Conservation (phyloP, 768 basidiomycete species). For the Russula virescens region DNA sequence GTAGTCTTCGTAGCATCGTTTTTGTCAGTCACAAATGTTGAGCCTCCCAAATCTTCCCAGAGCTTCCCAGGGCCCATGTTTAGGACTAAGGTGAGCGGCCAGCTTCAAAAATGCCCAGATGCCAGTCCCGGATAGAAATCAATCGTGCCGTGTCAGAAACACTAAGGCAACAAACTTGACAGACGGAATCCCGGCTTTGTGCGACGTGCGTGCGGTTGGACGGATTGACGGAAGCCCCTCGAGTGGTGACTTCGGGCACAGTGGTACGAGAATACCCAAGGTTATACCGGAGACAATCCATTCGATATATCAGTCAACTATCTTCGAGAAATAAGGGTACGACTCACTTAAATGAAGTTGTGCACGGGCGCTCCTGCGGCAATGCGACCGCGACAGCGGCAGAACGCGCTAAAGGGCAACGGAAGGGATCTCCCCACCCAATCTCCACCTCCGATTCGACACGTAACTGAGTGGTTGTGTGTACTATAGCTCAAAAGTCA, state of each 20-base stretch:
- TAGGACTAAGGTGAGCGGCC: not conserved
- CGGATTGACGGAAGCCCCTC: not conserved
- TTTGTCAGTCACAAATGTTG: conserved; percentile 5
- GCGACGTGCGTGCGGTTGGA: not conserved
- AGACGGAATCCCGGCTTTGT: not conserved
- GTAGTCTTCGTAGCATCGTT: not conserved
- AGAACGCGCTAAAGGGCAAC: not conserved
- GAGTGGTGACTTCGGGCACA: not conserved
- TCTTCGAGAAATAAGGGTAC: not conserved
- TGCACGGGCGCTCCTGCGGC: not conserved
- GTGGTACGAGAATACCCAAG: not conserved
- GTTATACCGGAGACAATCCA: not conserved
- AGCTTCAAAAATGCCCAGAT: not conserved
- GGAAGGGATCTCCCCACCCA: not conserved
- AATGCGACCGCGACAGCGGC: not conserved
- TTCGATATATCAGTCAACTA: not conserved
- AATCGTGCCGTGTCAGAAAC: not conserved
- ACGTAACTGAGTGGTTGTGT: not conserved
- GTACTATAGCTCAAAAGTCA: not conserved
- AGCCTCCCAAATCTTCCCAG: conserved; percentile 18
- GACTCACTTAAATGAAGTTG: conserved; percentile 2
- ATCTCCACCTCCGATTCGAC: not conserved
- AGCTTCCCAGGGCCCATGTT: conserved; percentile 8
- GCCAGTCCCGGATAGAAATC: not conserved
- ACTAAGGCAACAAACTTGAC: not conserved